phyloP scores from a whole-genome alignment of 257 asterid genomes.

The Thymus quinquecostatus region DNA sequence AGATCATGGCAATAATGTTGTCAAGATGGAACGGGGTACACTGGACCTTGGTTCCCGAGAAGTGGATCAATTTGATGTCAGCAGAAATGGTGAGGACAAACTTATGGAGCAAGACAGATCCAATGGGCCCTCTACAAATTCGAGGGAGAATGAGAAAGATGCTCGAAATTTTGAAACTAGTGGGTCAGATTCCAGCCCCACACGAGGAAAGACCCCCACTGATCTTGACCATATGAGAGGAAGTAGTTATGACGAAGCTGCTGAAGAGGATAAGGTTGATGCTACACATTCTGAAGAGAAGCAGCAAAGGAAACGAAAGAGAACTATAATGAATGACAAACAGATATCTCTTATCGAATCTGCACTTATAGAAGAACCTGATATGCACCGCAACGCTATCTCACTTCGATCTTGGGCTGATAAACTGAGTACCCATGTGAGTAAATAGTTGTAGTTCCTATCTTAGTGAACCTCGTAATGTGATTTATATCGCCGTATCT shows the following conservation, averaged over 20 bases:
- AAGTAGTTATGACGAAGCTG: conserved; percentile 50
- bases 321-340: conserved; percentile 87
- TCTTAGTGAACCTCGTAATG: background rate
- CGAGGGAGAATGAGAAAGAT: conserved; percentile 54
- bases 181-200: conserved; percentile 84
- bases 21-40: conserved; percentile 39
- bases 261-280: conserved; percentile 69
- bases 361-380: conserved; percentile 82
- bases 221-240: conserved; percentile 57
- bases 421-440: conserved; percentile 74
- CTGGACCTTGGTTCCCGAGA: conserved; percentile 45
- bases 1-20: conserved; percentile 42
- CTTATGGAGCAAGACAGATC: conserved; percentile 45
- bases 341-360: conserved; percentile 78
- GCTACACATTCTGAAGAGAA: conserved; percentile 67
- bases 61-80: conserved; percentile 37
- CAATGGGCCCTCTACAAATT: conserved; percentile 33
- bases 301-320: conserved; percentile 86
- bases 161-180: conserved; percentile 63
- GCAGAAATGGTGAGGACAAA: conserved; percentile 45
- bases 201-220: conserved; percentile 55
- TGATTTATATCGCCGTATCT: conserved; percentile 7
- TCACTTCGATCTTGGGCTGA: conserved; percentile 73
- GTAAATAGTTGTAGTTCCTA: conserved; percentile 26
- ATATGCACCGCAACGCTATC: conserved; percentile 82